Conservation (phyloP, 352 stramenopile species). For the Phytophthora boehmeriae region DNA sequence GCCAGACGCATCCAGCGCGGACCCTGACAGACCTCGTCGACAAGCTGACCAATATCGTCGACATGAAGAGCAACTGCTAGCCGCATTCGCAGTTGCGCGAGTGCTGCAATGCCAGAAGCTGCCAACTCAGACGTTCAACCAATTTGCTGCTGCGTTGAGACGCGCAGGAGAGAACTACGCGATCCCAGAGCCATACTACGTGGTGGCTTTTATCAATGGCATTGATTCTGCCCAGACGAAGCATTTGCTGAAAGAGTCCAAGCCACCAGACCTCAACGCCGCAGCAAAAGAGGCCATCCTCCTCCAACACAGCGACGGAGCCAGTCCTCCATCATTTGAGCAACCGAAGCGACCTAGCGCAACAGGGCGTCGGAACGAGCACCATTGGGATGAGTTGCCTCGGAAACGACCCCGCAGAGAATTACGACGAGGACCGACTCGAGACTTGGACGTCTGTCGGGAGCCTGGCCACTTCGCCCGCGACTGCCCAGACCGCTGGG, state of each 20-base stretch:
- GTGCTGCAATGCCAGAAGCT: slow-evolving; percentile 25
- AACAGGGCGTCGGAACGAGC: neutral
- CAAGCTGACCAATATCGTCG: no score
- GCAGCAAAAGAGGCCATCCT: slow-evolving; percentile 31
- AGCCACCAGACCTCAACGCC: slow-evolving; percentile 21
- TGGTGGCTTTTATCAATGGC: slow-evolving; percentile 34
- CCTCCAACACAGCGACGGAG: slow-evolving; percentile 28
- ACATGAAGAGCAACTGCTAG: slow-evolving; percentile 24
- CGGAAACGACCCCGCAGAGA: slow-evolving; percentile 19
- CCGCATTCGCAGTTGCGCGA: slow-evolving; percentile 25
- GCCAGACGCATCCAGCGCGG: slow-evolving; percentile 1
- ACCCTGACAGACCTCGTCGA: slow-evolving; percentile 4
- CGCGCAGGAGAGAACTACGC: slow-evolving; percentile 19
- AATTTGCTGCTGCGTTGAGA: slow-evolving; percentile 29
- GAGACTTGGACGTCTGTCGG: slow-evolving; percentile 18
- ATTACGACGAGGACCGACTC: no score
- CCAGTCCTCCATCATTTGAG: slow-evolving; percentile 6
- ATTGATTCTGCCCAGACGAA: slow-evolving; percentile 19
- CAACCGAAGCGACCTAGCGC: slow-evolving; percentile 8
- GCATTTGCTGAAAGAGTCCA: slow-evolving; percentile 23
- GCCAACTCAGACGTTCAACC: slow-evolving; percentile 28
- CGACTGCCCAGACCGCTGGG: no score
- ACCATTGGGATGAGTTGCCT: slow-evolving; percentile 7
- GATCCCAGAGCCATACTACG: slow-evolving; percentile 30
- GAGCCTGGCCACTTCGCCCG: slow-evolving; percentile 31